These are phyloP conservation scores for Ophiostoma piceae DNA, from an alignment of 2,329 filamentous ascomycete genomes.

Conservation along the genomic window DNA sequence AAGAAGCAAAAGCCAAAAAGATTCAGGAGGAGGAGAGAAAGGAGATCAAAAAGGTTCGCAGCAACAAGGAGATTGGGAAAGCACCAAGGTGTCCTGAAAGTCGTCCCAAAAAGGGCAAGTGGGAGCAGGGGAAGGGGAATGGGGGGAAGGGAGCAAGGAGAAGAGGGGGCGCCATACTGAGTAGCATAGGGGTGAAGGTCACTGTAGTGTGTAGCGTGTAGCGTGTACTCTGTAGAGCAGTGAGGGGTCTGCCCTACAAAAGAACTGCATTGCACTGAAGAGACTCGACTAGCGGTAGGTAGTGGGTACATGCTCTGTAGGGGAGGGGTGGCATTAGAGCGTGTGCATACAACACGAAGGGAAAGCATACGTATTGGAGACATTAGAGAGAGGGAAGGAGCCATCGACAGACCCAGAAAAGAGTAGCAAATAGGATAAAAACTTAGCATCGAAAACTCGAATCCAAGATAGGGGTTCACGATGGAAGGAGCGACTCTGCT, in stretches of 20 bases:
- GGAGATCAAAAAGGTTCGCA: constrained; percentile 1
- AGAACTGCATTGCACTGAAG: constrained; percentile 3
- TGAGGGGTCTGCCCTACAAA: constrained; percentile 18
- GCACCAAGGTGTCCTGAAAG: constrained; percentile 25
- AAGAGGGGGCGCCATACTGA: constrained; percentile 15
- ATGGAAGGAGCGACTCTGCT: background rate
- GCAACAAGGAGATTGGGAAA: constrained; percentile 7
- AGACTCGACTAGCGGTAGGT: background rate
- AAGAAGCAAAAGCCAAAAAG: constrained; percentile 11
- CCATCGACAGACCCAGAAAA: constrained; percentile 10
- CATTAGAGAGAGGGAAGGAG: background rate
- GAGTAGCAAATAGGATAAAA: background rate
- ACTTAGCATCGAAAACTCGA: background rate
- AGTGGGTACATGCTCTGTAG: background rate
- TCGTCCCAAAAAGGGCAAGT: constrained; percentile 21
- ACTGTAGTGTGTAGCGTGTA: background rate
- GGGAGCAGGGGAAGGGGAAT: constrained; percentile 12
- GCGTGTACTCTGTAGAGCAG: background rate
- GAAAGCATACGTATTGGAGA: background rate
- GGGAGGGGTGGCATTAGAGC: constrained; percentile 8
- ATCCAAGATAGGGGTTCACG: background rate
- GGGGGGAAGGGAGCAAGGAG: constrained; percentile 8
- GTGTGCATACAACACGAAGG: background rate
- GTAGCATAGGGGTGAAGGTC: constrained; percentile 1
- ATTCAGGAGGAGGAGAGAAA: constrained; percentile 13